A percentile compares a stretch with the other conserved stretches of the same genome.
phyloP scores from a whole-genome alignment of 768 basidiomycete species.

The Plicaturopsis crispa region DNA sequence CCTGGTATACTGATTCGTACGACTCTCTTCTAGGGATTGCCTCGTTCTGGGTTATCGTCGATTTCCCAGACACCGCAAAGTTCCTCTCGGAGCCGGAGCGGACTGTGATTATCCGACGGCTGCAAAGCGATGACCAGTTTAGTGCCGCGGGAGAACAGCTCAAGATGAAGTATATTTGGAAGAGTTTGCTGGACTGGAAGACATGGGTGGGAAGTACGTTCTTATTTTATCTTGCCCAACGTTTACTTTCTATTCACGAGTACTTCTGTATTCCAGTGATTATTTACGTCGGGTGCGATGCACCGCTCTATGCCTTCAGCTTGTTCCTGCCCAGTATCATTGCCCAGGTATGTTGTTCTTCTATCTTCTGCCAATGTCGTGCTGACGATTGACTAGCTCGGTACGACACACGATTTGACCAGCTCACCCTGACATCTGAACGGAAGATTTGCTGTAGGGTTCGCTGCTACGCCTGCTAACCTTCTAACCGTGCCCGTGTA shows the following conservation, averaged over 20 bases:
- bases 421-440: slow-evolving; percentile 4
- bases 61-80: slow-evolving; percentile 77
- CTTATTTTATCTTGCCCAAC: neutral
- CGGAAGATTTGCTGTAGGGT: slow-evolving; percentile 31
- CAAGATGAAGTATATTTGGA: slow-evolving; percentile 46
- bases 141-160: slow-evolving; percentile 66
- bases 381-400: slow-evolving; percentile 24
- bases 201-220: slow-evolving; percentile 51
- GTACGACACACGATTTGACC: slow-evolving; percentile 15
- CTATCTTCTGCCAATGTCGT: neutral
- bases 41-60: slow-evolving; percentile 75
- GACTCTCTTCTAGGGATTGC: too few relatives aligned
- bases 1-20: too few relatives aligned
- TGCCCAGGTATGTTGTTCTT: slow-evolving; percentile 38
- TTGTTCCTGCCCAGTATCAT: slow-evolving; percentile 78
- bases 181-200: slow-evolving; percentile 65
- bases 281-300: slow-evolving; percentile 48
- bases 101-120: slow-evolving; percentile 53
- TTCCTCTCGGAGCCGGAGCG: slow-evolving; percentile 70
- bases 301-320: slow-evolving; percentile 70
- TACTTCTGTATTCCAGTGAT: too few relatives aligned
- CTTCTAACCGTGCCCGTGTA: slow-evolving; percentile 76
- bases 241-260: neutral
- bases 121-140: slow-evolving; percentile 63
- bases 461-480: slow-evolving; percentile 64